These are phyloP conservation scores for Avena eriantha DNA, from an alignment of 176 grass and related monocot species.

Conservation along the genomic window DNA sequence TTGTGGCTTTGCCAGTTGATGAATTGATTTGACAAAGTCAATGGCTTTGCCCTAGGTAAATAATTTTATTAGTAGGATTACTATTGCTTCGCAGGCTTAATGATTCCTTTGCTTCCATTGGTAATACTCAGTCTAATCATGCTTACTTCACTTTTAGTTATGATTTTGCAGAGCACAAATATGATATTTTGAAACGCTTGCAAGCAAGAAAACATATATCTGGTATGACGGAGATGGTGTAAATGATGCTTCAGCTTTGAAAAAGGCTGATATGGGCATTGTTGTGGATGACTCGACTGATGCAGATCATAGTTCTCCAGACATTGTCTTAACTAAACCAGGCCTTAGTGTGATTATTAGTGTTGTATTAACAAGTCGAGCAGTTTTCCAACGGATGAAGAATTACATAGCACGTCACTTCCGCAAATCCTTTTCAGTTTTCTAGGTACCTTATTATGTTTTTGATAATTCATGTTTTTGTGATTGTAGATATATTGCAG, in stretches of 20 bases:
- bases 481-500: slow-evolving; percentile 69
- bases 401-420: slow-evolving; percentile 63
- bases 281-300: slow-evolving; percentile 82
- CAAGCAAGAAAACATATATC: slow-evolving; percentile 84
- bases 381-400: slow-evolving; percentile 90
- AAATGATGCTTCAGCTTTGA: slow-evolving; percentile 82
- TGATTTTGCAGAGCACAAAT: slow-evolving; percentile 66
- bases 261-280: slow-evolving; percentile 88
- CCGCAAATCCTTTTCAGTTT: background rate
- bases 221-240: slow-evolving; percentile 91
- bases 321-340: slow-evolving; percentile 85
- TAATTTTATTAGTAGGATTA: background rate
- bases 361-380: slow-evolving; percentile 78
- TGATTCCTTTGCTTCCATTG: background rate
- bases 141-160: background rate
- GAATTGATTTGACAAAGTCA: slow-evolving; percentile 80
- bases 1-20: slow-evolving; percentile 75
- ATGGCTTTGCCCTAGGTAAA: slow-evolving; percentile 81
- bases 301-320: slow-evolving; percentile 76
- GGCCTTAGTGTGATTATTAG: slow-evolving; percentile 85
- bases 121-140: background rate
- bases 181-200: slow-evolving; percentile 81
- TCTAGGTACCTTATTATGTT: background rate
- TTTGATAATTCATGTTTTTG: background rate
- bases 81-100: background rate